Percentiles rank a stretch among this genome's conserved stretches.
Evolutionary conservation across 352 stramenopile species (phyloP).

Genomic region (Phytopythium aichiense): DNA sequence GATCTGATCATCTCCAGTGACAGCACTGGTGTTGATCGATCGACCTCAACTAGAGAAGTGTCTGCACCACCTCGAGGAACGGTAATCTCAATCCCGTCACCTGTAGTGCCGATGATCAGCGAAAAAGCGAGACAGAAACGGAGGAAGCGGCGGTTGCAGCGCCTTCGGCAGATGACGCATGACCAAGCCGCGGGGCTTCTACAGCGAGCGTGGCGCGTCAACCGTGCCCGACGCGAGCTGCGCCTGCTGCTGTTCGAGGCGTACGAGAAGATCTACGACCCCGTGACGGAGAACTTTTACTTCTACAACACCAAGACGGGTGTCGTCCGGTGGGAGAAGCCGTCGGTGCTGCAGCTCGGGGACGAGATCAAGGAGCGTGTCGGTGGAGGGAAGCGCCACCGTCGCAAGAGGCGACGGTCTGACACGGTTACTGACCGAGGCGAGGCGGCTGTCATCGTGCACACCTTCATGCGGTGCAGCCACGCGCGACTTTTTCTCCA

Average conservation of each 20-base stretch:
- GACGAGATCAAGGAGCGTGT: constrained; percentile 38
- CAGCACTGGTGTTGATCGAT: neutral
- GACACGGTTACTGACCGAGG: constrained; percentile 37
- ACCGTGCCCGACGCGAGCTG: constrained; percentile 33
- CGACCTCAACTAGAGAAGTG: constrained; percentile 8
- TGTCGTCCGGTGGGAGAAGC: constrained; percentile 60
- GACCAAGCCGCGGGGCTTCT: constrained; percentile 51
- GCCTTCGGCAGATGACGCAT: constrained; percentile 45
- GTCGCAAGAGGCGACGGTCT: constrained; percentile 16
- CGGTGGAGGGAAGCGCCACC: constrained; percentile 26
- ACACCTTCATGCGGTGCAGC: constrained; percentile 38
- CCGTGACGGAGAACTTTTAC: constrained; percentile 54
- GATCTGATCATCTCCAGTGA: constrained; percentile 42
- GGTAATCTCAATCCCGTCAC: neutral
- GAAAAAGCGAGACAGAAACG: constrained; percentile 54
- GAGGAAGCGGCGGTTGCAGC: constrained; percentile 59
- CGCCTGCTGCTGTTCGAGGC: constrained; percentile 35
- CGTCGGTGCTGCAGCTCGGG: constrained; percentile 30
- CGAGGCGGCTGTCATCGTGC: constrained; percentile 41
- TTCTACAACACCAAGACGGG: constrained; percentile 78
- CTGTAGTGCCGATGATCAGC: constrained; percentile 28
- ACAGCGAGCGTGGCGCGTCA: constrained; percentile 45
- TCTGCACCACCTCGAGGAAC: neutral
- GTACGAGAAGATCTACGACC: constrained; percentile 78
- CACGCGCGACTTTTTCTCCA: constrained; percentile 46